Conservation (phyloP, 345 rosid species). For the Aquilaria malaccensis region DNA sequence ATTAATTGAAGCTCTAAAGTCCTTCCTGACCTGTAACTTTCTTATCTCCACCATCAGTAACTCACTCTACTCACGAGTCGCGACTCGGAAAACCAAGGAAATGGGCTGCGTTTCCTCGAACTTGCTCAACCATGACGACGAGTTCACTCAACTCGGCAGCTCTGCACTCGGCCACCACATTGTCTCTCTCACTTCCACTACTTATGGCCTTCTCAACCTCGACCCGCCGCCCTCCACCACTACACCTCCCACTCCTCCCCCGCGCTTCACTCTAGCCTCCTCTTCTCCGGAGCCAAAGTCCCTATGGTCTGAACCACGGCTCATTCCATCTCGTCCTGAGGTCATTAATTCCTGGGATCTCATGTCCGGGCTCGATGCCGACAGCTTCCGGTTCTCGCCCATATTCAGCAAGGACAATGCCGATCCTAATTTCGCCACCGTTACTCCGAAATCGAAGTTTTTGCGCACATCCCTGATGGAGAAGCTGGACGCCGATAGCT, state of each 20-base stretch:
- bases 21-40: not conserved
- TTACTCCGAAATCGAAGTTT: not conserved
- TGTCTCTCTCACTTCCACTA: slow-evolving; percentile 86
- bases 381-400: slow-evolving; percentile 75
- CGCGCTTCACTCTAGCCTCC: slow-evolving; percentile 41
- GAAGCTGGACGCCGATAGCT: slow-evolving; percentile 55
- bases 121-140: slow-evolving; percentile 68
- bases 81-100: not conserved
- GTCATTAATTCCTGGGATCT: slow-evolving; percentile 88
- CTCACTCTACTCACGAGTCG: too few relatives aligned
- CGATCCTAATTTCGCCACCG: slow-evolving; percentile 26
- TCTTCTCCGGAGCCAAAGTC: slow-evolving; percentile 34
- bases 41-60: slow-evolving; percentile 1
- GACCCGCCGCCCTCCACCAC: slow-evolving; percentile 49
- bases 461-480: slow-evolving; percentile 6
- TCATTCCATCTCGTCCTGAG: slow-evolving; percentile 43
- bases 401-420: slow-evolving; percentile 45
- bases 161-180: slow-evolving; percentile 81
- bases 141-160: slow-evolving; percentile 60
- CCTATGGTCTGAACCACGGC: slow-evolving; percentile 42
- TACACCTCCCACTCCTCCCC: slow-evolving; percentile 49
- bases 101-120: slow-evolving; percentile 97
- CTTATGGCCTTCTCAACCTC: slow-evolving; percentile 87
- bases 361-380: slow-evolving; percentile 79
- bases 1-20: not conserved